Conservation (phyloP, 257 asterid species). For the Nicotiana knightiana region DNA sequence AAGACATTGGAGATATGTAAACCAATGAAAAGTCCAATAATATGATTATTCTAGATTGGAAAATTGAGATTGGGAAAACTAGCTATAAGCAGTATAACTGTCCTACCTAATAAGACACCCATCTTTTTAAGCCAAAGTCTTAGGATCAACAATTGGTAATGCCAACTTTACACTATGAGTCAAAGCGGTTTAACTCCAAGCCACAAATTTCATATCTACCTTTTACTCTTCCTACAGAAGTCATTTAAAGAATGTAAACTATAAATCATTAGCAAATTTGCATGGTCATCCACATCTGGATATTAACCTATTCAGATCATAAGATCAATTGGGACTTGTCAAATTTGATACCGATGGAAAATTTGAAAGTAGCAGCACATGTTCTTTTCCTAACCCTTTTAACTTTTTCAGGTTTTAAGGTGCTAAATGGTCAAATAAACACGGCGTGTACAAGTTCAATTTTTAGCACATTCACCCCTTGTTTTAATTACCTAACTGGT, state of each 20-base stretch:
- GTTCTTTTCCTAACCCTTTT: constrained; percentile 22
- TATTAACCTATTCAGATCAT: not conserved
- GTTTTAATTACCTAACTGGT: constrained; percentile 59
- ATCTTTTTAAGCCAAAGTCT: constrained; percentile 8
- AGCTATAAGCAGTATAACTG: not conserved
- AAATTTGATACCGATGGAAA: not conserved
- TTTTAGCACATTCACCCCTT: constrained; percentile 51
- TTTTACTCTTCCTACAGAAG: constrained; percentile 15
- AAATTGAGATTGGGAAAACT: not conserved
- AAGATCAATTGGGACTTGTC: too few species aligned
- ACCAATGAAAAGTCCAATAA: not conserved
- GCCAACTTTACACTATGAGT: constrained; percentile 18
- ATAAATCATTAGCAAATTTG: constrained; percentile 11
- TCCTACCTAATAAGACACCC: constrained; percentile 22
- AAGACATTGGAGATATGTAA: not conserved
- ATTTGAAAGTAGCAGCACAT: constrained; percentile 18
- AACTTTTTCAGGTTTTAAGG: not conserved
- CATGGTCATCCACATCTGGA: not conserved
- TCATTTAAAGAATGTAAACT: constrained; percentile 6
- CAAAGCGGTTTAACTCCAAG: constrained; percentile 63
- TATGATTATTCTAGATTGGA: not conserved
- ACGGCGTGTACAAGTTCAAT: constrained; percentile 54
- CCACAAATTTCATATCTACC: constrained; percentile 35
- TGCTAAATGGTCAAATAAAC: constrained; percentile 42
- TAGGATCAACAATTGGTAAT: constrained; percentile 10